A percentile compares a stretch with the other conserved stretches of the same genome.
Conservation (phyloP, 2,329 filamentous ascomycete species). For the Stachybotrys chartarum region DNA sequence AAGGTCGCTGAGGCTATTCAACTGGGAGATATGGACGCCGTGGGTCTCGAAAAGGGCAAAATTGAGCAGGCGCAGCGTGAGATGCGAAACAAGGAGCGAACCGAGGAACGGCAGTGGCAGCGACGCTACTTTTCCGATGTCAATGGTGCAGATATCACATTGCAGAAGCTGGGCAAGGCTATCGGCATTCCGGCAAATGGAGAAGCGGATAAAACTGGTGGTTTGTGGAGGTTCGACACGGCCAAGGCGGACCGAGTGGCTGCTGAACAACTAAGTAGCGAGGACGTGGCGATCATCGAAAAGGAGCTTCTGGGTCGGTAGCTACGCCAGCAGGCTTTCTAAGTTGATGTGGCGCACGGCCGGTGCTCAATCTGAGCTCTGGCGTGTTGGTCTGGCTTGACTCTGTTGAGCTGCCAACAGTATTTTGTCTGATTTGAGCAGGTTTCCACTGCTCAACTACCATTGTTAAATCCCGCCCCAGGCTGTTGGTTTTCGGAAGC, state of each 20-base stretch:
- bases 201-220: conserved; percentile 54
- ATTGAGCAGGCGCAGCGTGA: conserved; percentile 84
- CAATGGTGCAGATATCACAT: conserved; percentile 35
- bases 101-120: conserved; percentile 72
- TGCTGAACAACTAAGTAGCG: conserved; percentile 28
- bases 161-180: conserved; percentile 34
- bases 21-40: conserved; percentile 76
- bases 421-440: no score
- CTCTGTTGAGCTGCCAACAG: no score
- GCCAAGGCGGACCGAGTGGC: conserved; percentile 32
- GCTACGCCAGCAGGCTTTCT: background rate
- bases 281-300: conserved; percentile 35
- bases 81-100: conserved; percentile 64
- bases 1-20: conserved; percentile 77
- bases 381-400: no score
- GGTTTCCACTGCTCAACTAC: no score
- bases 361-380: no score
- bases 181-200: conserved; percentile 43
- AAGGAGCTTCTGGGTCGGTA: conserved; percentile 35
- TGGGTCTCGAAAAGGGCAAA: conserved; percentile 71
- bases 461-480: no score
- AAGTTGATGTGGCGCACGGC: background rate
- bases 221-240: conserved; percentile 52
- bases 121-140: conserved; percentile 69
- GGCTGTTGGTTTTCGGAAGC: no score